Base-by-base conservation (phyloP, 2,329 filamentous ascomycete genomes). In the Colletotrichum cereale region DNA sequence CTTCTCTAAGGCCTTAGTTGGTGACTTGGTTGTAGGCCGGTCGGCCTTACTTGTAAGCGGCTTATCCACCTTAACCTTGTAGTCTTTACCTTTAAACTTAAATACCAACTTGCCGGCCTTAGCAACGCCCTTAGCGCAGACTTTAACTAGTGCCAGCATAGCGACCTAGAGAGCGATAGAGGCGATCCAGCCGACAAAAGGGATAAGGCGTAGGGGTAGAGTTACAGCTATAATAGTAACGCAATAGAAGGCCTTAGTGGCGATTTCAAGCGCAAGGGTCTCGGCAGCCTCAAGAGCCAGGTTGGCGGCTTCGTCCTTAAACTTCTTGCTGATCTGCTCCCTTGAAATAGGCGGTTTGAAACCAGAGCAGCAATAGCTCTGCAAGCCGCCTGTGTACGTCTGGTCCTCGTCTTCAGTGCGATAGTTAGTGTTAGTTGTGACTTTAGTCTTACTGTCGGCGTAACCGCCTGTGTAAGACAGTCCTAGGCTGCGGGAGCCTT, bases 201-300 rank as follows among this genome's bases (percentile, higher is more conserved):
- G 67, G 24, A 66, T 66, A n/a, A 71, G 42, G 24, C 44, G 48
- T 18, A 71, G 42, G 14, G 65, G 57, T 7, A 40, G 24, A 34
- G 48, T 44, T 3, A 61, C 44, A 2, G 79, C 80, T 2, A 79
- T 76, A 10, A 82, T 76, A 3, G 79, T 79, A 34, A 80, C 63
- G 21, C 79, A 61, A 69, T 79, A 82, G 61, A 81, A 80, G 1
- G 76, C 79, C 56, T 79, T 81, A 0, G 80, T 79, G 16, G 80
- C 80, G 47, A 81, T 66, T 50, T 81, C 80, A 0, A 80, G 68
- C 5, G 79, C 79, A 18, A 74, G 73, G 11, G 78, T 66, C 56
- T 79, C 78, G 1, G 79, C 79, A 0, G 73, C 74, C 11, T 73
- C 73, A 42, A 76, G 73, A 11, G 78, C 78, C 0, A 74, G 75